Base-by-base conservation (phyloP, 805 yeast genomes). In the Kodamaea laetipori region DNA sequence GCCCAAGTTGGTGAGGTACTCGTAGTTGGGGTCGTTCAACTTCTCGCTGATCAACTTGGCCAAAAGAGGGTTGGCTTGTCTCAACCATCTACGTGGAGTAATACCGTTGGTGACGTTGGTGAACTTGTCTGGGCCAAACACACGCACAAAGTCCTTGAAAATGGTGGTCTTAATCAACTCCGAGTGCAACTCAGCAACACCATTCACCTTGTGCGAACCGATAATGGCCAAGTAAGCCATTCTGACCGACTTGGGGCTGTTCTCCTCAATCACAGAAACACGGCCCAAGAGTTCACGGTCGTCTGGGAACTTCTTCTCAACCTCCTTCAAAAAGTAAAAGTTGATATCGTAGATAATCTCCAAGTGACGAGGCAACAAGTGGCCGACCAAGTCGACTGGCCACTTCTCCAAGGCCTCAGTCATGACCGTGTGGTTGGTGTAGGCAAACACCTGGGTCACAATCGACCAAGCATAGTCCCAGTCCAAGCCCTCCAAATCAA, bases 41-140 rank as follows among this genome's bases (percentile, higher is more conserved):
- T 81, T 81, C 40, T 80, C 75, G 33, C 86, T 76, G 59, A 90
- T 90, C 53, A 90, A 74, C n/a, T 67, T 70, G 12, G 94, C 77
- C 55, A 90, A 73, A 52, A 73, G 74, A 8, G 97, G 97, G 65
- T 90, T 90, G 39, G 97, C 96, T 69, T 90, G 96, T 62, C 81
- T 83, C 61, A 90, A 77, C 97, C 97, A 90, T 69, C 97, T 83
- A 76, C 97, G 82, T 55, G 97, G 97, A 2, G 97, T 90, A 60
- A 90, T 82, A 69, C 97, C 97, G 64, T 90, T 90, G 39, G 97
- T 90, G 48, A 90, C 96, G 57, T 90, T 90, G 41, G 87, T 86
- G 67, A 90, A 90, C 67, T 86, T 87, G 50, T 86, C 87, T 16
- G 74, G 58, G 39, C 97, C 97, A 56, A 79, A 90, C 27, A 90